A percentile compares a stretch with the other conserved stretches of the same genome.
These are phyloP conservation scores for Plasmodium gallinaceum DNA, from an alignment of 169 alveolate genomes.

Conservation along the genomic window DNA sequence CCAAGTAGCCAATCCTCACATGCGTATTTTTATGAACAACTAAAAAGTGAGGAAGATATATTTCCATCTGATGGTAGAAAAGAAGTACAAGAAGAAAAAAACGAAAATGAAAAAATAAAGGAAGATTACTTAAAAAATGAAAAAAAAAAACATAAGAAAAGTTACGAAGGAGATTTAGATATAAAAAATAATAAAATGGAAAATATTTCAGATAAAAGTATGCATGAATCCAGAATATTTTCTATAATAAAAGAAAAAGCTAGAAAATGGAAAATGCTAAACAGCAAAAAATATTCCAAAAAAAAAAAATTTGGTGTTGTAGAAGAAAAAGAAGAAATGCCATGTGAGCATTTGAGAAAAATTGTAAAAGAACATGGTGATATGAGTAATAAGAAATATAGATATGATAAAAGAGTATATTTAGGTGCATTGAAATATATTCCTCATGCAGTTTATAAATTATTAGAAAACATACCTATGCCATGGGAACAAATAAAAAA, in stretches of 20 bases:
- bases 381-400: conserved; percentile 96
- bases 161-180: conserved; percentile 20
- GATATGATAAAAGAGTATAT: conserved; percentile 97
- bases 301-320: conserved; percentile 79
- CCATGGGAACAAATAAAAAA: conserved; percentile 99
- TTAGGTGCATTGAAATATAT: conserved; percentile 98
- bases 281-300: conserved; percentile 84
- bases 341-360: conserved; percentile 99
- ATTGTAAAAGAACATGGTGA: conserved; percentile 99
- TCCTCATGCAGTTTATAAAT: conserved; percentile 99
- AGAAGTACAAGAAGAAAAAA: conserved; percentile 7
- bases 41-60: conserved; percentile 9
- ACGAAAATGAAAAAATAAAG: background rate
- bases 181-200: conserved; percentile 1
- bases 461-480: conserved; percentile 98
- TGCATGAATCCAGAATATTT: conserved; percentile 15
- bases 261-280: conserved; percentile 89
- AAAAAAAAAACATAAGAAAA: conserved; percentile 17
- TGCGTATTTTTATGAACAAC: background rate
- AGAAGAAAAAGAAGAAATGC: conserved; percentile 89
- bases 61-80: conserved; percentile 8
- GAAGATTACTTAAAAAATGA: conserved; percentile 16
- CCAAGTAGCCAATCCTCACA: background rate
- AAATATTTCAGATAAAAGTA: background rate
- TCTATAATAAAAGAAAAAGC: conserved; percentile 81